A percentile compares a stretch with the other conserved stretches of the same genome.
These are phyloP conservation scores for Calonectria pseudoturangicola DNA, from an alignment of 2,329 filamentous ascomycete genomes.

Conservation along the genomic window DNA sequence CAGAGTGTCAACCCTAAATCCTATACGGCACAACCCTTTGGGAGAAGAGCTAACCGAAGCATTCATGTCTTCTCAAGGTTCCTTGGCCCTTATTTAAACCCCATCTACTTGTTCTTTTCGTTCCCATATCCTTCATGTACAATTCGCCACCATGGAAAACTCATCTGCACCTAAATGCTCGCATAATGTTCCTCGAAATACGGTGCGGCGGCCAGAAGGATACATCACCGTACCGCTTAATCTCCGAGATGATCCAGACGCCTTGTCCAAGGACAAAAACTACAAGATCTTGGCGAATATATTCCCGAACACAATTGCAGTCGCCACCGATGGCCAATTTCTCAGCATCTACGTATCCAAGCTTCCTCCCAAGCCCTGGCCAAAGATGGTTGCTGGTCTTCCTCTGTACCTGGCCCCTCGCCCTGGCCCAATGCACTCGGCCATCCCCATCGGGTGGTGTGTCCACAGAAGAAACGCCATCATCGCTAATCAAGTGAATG, in stretches of 20 bases:
- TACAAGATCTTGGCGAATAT: background rate
- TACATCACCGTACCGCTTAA: background rate
- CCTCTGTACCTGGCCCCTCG: slow-evolving; percentile 7
- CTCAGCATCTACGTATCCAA: background rate
- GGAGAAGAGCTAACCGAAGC: no score
- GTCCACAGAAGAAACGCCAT: slow-evolving; percentile 13
- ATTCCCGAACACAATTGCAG: background rate
- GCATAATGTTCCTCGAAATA: no score
- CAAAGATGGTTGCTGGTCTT: slow-evolving; percentile 24
- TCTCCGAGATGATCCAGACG: background rate
- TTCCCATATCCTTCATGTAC: no score
- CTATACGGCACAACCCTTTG: no score
- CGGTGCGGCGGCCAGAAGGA: no score
- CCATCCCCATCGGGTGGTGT: background rate
- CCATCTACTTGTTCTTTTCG: no score
- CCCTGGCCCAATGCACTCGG: background rate
- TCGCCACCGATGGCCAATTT: background rate
- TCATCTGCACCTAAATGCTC: no score
- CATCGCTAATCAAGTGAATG: slow-evolving; percentile 16
- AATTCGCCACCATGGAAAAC: no score
- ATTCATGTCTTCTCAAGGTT: no score
- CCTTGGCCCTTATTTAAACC: no score
- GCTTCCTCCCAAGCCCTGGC: slow-evolving; percentile 32
- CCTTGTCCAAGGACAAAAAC: background rate
- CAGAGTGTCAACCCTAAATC: no score